These are phyloP conservation scores for Cucurbitaria berberidis DNA, from an alignment of 2,329 filamentous ascomycete genomes.

Conservation along the genomic window DNA sequence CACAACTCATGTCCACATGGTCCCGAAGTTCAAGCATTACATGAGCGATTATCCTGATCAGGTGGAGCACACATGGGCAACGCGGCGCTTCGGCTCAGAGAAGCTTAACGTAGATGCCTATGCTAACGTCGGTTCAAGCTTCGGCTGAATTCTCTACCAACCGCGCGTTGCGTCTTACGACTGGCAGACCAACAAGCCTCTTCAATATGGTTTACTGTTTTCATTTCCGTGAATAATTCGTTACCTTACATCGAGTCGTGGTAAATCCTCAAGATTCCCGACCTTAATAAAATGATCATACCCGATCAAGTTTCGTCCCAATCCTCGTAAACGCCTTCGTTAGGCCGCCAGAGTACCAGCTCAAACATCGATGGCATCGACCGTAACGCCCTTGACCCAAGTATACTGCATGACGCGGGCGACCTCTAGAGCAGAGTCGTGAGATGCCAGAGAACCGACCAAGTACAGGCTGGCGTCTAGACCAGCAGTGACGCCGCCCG, in stretches of 20 bases:
- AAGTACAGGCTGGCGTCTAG: conserved; percentile 85
- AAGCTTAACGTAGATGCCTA: not conserved
- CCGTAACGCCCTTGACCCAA: conserved; percentile 85
- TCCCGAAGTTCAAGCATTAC: not conserved
- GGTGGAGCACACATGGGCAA: not conserved
- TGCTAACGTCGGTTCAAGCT: not conserved
- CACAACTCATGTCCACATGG: no score
- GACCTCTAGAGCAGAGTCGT: conserved; percentile 77
- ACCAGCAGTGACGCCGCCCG: conserved; percentile 78
- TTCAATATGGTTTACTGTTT: conserved; percentile 7
- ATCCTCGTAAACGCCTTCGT: conserved; percentile 29
- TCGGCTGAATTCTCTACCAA: no score
- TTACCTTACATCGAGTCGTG: conserved; percentile 36
- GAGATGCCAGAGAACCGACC: conserved; percentile 79
- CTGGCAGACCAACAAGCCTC: not conserved
- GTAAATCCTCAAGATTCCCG: conserved; percentile 35
- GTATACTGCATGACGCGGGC: conserved; percentile 78
- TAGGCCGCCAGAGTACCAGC: conserved; percentile 25
- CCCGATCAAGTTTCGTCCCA: conserved; percentile 28
- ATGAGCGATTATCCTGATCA: no score
- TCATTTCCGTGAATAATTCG: conserved; percentile 31
- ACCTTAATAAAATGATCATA: conserved; percentile 29
- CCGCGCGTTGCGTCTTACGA: not conserved
- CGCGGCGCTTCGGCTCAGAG: not conserved
- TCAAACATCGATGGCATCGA: conserved; percentile 84